These are phyloP conservation scores for Ascochyta clinopodiicola DNA, from an alignment of 2,329 filamentous ascomycete genomes.

Conservation along the genomic window DNA sequence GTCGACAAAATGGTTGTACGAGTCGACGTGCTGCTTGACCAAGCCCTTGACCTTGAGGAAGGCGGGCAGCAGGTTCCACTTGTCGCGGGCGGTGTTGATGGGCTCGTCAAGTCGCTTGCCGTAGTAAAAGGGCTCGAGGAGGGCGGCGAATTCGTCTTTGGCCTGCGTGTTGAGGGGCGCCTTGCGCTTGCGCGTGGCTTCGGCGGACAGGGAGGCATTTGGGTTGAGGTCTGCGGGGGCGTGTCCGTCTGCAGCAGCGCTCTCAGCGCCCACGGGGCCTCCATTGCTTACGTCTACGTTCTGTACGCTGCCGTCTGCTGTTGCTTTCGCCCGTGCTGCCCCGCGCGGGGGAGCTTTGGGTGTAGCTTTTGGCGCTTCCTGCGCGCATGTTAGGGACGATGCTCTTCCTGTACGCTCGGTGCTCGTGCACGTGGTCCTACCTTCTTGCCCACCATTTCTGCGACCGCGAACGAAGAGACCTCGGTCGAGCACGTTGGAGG, in stretches of 20 bases:
- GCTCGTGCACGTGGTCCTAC: constrained; percentile 11
- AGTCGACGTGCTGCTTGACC: constrained; percentile 98
- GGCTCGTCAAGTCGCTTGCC: constrained; percentile 71
- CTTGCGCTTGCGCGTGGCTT: constrained; percentile 38
- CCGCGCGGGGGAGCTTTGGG: constrained; percentile 43
- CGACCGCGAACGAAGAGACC: constrained; percentile 14
- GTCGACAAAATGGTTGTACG: constrained; percentile 98
- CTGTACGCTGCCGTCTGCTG: constrained; percentile 18
- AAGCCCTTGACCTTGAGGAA: constrained; percentile 97
- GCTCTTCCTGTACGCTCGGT: neutral
- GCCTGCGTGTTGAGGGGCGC: constrained; percentile 35
- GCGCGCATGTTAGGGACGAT: constrained; percentile 16
- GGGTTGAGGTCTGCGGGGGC: constrained; percentile 26
- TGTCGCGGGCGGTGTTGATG: constrained; percentile 78
- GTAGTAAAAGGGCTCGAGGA: constrained; percentile 74
- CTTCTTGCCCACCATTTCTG: constrained; percentile 44
- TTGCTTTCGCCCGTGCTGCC: constrained; percentile 34
- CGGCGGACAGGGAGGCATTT: constrained; percentile 28
- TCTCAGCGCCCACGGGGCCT: constrained; percentile 8
- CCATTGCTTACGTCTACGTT: constrained; percentile 13
- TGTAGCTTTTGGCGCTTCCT: constrained; percentile 38
- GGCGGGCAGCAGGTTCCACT: constrained; percentile 96
- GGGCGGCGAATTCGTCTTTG: constrained; percentile 64
- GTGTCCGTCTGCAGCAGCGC: constrained; percentile 1
- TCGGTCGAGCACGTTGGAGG: constrained; percentile 20